phyloP scores from a whole-genome alignment of 106 monocot species.

The Platanthera zijinensis region DNA sequence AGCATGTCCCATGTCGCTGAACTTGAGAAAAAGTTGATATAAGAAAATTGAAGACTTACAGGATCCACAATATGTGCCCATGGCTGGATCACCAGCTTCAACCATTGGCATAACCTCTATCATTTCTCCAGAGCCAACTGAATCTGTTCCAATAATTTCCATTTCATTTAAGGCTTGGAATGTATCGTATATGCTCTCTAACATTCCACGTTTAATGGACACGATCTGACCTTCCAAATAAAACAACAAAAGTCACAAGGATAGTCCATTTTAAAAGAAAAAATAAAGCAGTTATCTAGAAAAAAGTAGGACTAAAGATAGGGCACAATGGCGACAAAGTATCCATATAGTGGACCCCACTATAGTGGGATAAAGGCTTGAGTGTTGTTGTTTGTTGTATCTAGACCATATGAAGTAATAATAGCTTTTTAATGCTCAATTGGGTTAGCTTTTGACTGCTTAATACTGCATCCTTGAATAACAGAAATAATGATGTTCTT shows the following conservation, averaged over 20 bases:
- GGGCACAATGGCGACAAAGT: too few species aligned
- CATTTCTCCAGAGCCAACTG: conserved; percentile 27
- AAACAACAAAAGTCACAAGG: background rate
- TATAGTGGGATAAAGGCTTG: too few species aligned
- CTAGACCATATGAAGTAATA: too few species aligned
- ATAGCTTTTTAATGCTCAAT: too few species aligned
- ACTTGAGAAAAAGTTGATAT: background rate
- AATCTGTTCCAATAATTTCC: conserved; percentile 11
- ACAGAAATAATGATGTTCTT: too few species aligned
- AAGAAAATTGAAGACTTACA: conserved; percentile 23
- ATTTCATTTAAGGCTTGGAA: conserved; percentile 29
- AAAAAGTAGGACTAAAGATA: too few species aligned
- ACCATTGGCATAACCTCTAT: conserved; percentile 29
- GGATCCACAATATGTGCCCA: conserved; percentile 6
- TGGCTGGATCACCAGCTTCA: conserved; percentile 14
- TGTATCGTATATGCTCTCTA: conserved; percentile 52
- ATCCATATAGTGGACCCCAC: too few species aligned
- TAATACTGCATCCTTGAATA: too few species aligned
- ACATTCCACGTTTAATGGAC: conserved; percentile 47
- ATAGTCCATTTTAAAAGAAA: background rate
- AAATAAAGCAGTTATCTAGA: too few species aligned
- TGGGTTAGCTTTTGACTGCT: too few species aligned
- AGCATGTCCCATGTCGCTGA: background rate
- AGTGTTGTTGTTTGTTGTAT: too few species aligned
- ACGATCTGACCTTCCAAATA: conserved; percentile 45